Base-by-base conservation (phyloP, 164 flowering plant species). In the Vitis vinifera region DNA sequence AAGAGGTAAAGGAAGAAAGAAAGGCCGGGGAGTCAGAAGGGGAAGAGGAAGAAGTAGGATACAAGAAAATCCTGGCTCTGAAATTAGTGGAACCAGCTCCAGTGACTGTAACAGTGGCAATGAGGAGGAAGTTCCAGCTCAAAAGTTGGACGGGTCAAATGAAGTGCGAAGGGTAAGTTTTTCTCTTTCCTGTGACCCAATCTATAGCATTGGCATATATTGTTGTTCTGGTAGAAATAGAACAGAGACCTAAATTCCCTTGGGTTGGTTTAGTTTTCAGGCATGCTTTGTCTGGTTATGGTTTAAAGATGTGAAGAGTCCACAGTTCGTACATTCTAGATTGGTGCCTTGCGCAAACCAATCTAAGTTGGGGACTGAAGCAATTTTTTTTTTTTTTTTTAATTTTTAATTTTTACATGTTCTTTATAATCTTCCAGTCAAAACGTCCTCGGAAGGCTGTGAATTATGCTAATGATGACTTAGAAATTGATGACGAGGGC, bases 131-230 rank as follows among this genome's bases (percentile, higher is more conserved):
- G 30, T 65, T 53, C 72, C 65, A 30, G 66, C 8, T 57, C 77
- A 81, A 30, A 73, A 65, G 30, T 66, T 62, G 19, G 77, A 77
- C 58, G 73, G 50, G 17, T 59, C 67, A 15, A 68, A 48, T 48
- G 71, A 68, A 79, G 70, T 85, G 66, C 89, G 93, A 30, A 76
- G 85, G 88, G 97, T 92, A 83, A 79, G 85, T 59, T 63, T 59
- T 10, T 55, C 11, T 47, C 7, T 48, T 29, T 31, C 17, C 19
- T 15, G 60, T 60, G 13, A 27, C 11, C 5, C 15, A 5, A 10
- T 48, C 37, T 30, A 37, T 37, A 23, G 27, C 27, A 23, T 4
- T 0, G 44, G 44, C 7, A 37, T 37, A 37, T 37, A 37, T 37
- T 37, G 44, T 37, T 37, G 44, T 37, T 37, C 44, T 37, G 44